These are phyloP conservation scores for Phytophthora sansomeana DNA, from an alignment of 352 stramenopile species.

Conservation along the genomic window DNA sequence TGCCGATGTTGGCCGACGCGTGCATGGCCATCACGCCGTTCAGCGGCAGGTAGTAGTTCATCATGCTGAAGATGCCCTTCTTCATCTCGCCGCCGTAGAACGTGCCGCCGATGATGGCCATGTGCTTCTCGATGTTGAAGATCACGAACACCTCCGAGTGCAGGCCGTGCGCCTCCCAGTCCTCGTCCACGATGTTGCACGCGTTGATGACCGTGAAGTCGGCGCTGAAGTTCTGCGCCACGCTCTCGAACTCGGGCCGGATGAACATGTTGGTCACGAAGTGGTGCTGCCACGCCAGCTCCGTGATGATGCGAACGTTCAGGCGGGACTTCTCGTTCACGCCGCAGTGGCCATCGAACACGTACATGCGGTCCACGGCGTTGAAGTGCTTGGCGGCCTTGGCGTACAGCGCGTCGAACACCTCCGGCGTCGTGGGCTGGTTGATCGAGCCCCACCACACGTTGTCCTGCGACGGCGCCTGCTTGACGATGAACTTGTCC, in stretches of 20 bases:
- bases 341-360: conserved; percentile 97
- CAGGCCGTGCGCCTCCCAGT: conserved; percentile 94
- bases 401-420: conserved; percentile 97
- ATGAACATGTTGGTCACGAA: conserved; percentile 98
- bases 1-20: conserved; percentile 97
- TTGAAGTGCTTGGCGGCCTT: conserved; percentile 95
- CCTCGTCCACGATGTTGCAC: conserved; percentile 94
- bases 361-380: conserved; percentile 93
- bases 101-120: conserved; percentile 95
- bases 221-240: conserved; percentile 94
- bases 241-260: conserved; percentile 76
- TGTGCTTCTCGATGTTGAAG: conserved; percentile 97
- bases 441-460: conserved; percentile 98
- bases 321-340: conserved; percentile 93
- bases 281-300: conserved; percentile 98
- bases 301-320: conserved; percentile 97
- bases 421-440: conserved; percentile 92
- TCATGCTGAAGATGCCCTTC: conserved; percentile 98
- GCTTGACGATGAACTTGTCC: conserved; percentile 98
- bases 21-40: conserved; percentile 98
- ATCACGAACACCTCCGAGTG: conserved; percentile 97
- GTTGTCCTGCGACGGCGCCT: conserved; percentile 92
- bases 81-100: conserved; percentile 99
- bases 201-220: conserved; percentile 99
- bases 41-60: conserved; percentile 98